A percentile compares a stretch with the other conserved stretches of the same genome.
Conservation (phyloP, 2,329 filamentous ascomycete genomes). For the Neopestalotiopsis rosae region DNA sequence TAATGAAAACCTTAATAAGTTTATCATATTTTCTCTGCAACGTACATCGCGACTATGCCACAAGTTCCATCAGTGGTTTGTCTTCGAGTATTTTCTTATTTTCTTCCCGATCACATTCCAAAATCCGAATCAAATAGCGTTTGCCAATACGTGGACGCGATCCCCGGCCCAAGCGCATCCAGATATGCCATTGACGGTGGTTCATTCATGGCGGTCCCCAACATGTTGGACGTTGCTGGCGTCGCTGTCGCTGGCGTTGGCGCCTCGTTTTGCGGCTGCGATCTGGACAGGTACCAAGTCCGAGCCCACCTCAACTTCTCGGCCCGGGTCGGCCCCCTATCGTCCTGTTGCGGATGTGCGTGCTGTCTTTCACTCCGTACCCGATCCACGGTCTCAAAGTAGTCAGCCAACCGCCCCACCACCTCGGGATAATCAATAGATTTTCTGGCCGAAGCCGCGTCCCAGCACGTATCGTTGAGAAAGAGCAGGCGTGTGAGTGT, state of each 20-base stretch:
- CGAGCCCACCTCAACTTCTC: background rate
- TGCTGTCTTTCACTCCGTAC: background rate
- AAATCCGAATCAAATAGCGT: background rate
- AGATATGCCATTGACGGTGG: background rate
- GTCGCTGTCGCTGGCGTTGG: background rate
- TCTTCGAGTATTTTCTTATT: background rate
- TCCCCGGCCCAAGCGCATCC: background rate
- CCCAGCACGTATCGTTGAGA: slow-evolving; percentile 6
- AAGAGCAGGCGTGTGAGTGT: slow-evolving; percentile 7
- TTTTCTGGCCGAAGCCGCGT: background rate
- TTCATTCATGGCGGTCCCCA: background rate
- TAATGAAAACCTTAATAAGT: too few relatives aligned
- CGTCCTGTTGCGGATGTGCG: background rate
- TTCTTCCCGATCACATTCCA: background rate
- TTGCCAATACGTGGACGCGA: background rate
- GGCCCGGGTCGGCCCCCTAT: background rate
- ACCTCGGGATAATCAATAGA: background rate
- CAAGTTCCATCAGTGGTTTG: background rate
- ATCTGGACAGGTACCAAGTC: slow-evolving; percentile 3
- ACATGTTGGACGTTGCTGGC: background rate
- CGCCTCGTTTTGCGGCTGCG: background rate
- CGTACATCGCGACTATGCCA: too few relatives aligned
- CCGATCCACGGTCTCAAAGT: background rate
- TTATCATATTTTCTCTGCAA: too few relatives aligned
- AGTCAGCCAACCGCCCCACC: background rate